These are phyloP conservation scores for Podila epigama DNA, from an alignment of 192 early-diverging fungal species.

Conservation along the genomic window DNA sequence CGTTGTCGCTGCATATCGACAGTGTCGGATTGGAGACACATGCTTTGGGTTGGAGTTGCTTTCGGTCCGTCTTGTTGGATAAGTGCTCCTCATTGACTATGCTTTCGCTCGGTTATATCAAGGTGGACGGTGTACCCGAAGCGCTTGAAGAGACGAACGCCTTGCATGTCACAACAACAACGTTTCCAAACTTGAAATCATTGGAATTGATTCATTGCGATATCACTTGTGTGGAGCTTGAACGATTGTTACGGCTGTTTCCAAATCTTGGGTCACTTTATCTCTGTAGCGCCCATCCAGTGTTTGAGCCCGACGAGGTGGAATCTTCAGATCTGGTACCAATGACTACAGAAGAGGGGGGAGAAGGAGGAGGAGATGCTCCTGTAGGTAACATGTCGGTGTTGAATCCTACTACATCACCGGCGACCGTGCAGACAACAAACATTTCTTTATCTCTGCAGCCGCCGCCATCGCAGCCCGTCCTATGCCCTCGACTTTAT, in stretches of 20 bases:
- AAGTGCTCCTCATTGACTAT: conserved; percentile 2
- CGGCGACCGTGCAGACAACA: not conserved
- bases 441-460: not conserved
- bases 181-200: conserved; percentile 11
- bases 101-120: conserved; percentile 7
- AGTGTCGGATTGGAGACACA: conserved; percentile 14
- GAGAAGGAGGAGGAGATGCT: no score
- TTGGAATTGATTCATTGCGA: conserved; percentile 15
- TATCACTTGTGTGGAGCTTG: conserved; percentile 8
- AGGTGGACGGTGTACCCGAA: conserved; percentile 20
- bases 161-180: conserved; percentile 9
- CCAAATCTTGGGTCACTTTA: conserved; percentile 8
- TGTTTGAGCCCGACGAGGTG: conserved; percentile 6
- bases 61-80: conserved; percentile 4
- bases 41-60: conserved; percentile 11
- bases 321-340: no score
- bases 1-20: conserved; percentile 5
- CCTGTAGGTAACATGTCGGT: no score
- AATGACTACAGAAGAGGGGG: no score
- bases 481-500: not conserved
- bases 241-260: conserved; percentile 15
- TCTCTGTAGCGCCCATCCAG: not conserved
- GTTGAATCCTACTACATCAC: no score
- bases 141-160: conserved; percentile 12
- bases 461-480: not conserved